These are phyloP conservation scores for Galerina sulciceps DNA, from an alignment of 768 basidiomycete genomes.

Conservation along the genomic window DNA sequence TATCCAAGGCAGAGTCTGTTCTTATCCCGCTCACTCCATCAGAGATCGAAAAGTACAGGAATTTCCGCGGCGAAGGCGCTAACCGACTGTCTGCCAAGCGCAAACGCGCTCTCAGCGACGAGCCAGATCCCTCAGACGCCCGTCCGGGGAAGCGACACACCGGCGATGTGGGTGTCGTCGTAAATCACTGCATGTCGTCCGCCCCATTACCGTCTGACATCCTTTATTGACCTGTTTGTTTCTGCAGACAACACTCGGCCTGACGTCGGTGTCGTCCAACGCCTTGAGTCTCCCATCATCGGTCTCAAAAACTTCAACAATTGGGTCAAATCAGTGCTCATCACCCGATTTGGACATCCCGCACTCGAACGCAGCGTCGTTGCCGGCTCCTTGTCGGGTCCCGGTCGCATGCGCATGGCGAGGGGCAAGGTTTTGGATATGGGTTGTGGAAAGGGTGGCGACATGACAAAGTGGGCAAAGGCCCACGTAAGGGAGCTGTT, in stretches of 20 bases:
- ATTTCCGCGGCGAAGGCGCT: constrained; percentile 60
- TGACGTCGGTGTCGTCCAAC: constrained; percentile 85
- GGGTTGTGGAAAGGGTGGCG: constrained; percentile 99
- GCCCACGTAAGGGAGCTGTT: constrained; percentile 80
- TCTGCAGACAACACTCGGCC: constrained; percentile 87
- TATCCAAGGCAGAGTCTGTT: constrained; percentile 63
- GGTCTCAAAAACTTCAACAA: constrained; percentile 99
- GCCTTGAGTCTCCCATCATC: constrained; percentile 90
- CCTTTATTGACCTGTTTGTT: constrained; percentile 1
- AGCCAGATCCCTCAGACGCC: constrained; percentile 31
- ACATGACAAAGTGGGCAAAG: constrained; percentile 93
- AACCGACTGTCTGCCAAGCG: constrained; percentile 53
- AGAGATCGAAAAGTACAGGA: constrained; percentile 64
- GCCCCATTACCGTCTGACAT: constrained; percentile 6
- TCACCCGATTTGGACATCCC: constrained; percentile 85
- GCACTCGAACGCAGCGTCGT: constrained; percentile 50
- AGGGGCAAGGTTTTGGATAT: constrained; percentile 90
- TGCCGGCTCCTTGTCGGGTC: constrained; percentile 27
- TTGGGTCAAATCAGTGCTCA: constrained; percentile 98
- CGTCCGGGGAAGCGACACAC: constrained; percentile 55
- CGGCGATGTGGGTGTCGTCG: constrained; percentile 75
- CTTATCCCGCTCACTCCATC: constrained; percentile 65
- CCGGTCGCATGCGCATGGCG: constrained; percentile 34
- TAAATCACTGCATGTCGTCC: constrained; percentile 72
- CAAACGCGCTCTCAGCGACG: constrained; percentile 49